Percentiles rank a stretch among this genome's conserved stretches.
These are phyloP conservation scores for Kodamaea plutei DNA, from an alignment of 1,139 yeast genomes.

Conservation along the genomic window DNA sequence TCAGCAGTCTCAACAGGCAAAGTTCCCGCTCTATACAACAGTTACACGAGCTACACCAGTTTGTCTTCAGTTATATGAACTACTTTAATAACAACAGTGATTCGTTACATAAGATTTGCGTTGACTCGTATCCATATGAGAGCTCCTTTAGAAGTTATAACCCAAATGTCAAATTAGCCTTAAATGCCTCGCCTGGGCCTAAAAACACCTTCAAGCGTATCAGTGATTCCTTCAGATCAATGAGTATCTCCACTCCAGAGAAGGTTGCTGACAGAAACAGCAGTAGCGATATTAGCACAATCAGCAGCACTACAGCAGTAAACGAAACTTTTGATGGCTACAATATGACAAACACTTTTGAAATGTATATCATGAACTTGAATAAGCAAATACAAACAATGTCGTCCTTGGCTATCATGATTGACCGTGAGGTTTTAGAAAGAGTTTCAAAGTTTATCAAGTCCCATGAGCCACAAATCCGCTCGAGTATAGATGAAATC, in stretches of 20 bases:
- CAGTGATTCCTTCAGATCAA: conserved; percentile 12
- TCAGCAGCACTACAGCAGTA: background rate
- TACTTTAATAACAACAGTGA: conserved; percentile 38
- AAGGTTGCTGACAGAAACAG: conserved; percentile 1
- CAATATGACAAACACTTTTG: conserved; percentile 10
- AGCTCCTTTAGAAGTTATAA: conserved; percentile 19
- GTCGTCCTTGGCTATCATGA: conserved; percentile 28
- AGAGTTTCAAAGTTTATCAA: conserved; percentile 35
- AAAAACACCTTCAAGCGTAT: conserved; percentile 11
- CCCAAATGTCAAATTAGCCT: conserved; percentile 4
- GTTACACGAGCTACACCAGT: conserved; percentile 39
- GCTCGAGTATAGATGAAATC: conserved; percentile 23
- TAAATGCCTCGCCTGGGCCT: conserved; percentile 4
- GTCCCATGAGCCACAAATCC: conserved; percentile 33
- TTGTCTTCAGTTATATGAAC: conserved; percentile 38
- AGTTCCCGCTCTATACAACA: conserved; percentile 33
- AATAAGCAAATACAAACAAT: conserved; percentile 24
- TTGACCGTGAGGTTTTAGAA: conserved; percentile 36
- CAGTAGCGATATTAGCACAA: background rate
- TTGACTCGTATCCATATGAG: conserved; percentile 21
- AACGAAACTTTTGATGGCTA: background rate
- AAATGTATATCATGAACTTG: conserved; percentile 13
- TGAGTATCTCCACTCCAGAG: conserved; percentile 1
- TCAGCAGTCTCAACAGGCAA: conserved; percentile 29
- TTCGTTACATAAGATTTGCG: conserved; percentile 25